Base-by-base conservation (phyloP, 2,329 filamentous ascomycete species). In the Colletotrichum tabaci region DNA sequence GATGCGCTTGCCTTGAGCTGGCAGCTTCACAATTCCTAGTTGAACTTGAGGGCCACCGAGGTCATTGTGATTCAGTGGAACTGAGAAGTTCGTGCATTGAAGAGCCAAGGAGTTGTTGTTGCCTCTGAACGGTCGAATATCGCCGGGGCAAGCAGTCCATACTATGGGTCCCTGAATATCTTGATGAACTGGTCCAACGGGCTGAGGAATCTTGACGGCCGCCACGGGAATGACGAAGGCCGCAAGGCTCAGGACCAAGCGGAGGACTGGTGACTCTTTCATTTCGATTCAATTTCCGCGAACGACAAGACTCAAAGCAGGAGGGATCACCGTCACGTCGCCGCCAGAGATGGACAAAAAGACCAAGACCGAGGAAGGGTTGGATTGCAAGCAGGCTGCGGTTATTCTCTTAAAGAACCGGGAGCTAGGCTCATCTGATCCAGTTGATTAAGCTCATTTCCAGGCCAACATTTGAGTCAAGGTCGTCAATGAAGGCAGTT, bases 41-140 rank as follows among this genome's bases (percentile, higher is more conserved):
- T 67, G 56, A 0, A 71, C n/a, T 10, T 62, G 53, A 0, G 64
- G 52, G 9, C 57, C 47, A 1, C n/a, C 16, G 2, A 44, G 30
- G 16, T 71, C 66, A 18, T 58, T 46, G 57, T 56, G n/a, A 16
- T 38, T 42, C 47, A 71, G 18, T 1, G 68, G 68, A 1, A 71
- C 68, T 5, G 64, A 67, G n/a, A 71, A 47, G 50, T 71, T 71
- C 26, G 64, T 26, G 18, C 68, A 71, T 13, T 71, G 64, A 4
- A 71, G 46, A 13, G 52, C 55, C 12, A 26, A n/a, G 1, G 64
- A 46, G 38, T 38, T 46, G 21, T 71, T 71, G 12, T 35, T 55
- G 6, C 58, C 52, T 1, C 38, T 66, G 38, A 71, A 71, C 2
- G 68, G 68, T 10, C 58, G 50, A 26, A 71, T 38, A 0, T 71